Conservation (phyloP, 371 early-diverging fungal genomes). For the Mortierella sp. region DNA sequence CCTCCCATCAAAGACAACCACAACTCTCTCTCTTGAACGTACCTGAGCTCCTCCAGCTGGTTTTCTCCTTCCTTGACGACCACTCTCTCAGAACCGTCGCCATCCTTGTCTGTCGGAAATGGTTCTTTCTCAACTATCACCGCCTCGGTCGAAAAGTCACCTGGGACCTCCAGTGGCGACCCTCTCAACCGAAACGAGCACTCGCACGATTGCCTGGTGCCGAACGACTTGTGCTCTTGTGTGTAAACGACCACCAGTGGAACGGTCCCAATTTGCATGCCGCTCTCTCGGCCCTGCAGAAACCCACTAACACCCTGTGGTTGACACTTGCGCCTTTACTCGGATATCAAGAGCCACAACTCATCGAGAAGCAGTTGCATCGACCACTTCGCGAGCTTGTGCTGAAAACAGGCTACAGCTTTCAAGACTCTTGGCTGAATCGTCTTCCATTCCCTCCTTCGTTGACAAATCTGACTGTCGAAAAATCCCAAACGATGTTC, state of each 20-base stretch:
- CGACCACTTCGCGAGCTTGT: background rate
- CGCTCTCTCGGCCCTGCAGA: background rate
- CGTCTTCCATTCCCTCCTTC: background rate
- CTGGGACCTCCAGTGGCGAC: background rate
- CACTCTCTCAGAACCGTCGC: background rate
- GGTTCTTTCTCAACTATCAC: background rate
- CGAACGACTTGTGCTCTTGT: background rate
- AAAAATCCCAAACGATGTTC: background rate
- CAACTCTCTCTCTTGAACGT: background rate
- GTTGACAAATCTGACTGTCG: background rate
- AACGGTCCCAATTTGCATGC: background rate
- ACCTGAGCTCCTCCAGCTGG: background rate
- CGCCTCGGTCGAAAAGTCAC: background rate
- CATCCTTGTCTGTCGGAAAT: background rate
- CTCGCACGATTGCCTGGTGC: background rate
- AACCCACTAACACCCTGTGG: background rate
- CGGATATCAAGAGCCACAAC: too few relatives aligned
- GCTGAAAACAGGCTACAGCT: background rate
- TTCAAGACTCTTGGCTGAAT: background rate
- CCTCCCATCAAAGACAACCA: background rate
- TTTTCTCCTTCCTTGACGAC: background rate
- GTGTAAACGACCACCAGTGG: background rate
- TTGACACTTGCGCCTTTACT: background rate
- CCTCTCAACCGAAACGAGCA: background rate
- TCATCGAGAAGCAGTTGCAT: background rate